These are phyloP conservation scores for Echites panduratus DNA, from an alignment of 257 asterid genomes.

Conservation along the genomic window DNA sequence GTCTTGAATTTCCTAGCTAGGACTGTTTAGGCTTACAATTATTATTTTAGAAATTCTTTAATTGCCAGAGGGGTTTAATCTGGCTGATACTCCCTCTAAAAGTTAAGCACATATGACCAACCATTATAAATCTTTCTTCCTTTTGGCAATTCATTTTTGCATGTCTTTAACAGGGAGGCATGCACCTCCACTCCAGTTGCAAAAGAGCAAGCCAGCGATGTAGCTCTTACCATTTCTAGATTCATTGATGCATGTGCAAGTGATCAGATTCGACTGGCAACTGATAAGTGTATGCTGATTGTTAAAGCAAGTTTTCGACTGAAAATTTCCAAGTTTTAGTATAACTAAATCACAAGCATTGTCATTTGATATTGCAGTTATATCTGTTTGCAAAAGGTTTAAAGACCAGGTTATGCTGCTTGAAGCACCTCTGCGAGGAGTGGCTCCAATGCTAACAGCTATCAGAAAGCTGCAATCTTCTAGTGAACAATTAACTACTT, in stretches of 20 bases:
- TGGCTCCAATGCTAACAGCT: conserved; percentile 72
- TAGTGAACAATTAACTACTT: conserved; percentile 70
- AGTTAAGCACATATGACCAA: background rate
- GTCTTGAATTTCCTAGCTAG: background rate
- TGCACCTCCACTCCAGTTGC: conserved; percentile 44
- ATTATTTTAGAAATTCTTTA: background rate
- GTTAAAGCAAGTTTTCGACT: background rate
- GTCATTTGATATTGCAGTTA: conserved; percentile 48
- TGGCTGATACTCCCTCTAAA: background rate
- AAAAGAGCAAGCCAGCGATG: conserved; percentile 53
- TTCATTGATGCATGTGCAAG: conserved; percentile 59
- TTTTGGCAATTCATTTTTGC: conserved; percentile 1
- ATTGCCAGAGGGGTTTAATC: background rate
- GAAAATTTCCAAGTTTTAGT: background rate
- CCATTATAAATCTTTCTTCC: background rate
- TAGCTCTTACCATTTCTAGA: conserved; percentile 49
- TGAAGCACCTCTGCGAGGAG: conserved; percentile 80
- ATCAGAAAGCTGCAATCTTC: conserved; percentile 65
- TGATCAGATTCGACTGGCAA: conserved; percentile 75
- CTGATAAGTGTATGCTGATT: conserved; percentile 62
- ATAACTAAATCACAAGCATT: conserved; percentile 20
- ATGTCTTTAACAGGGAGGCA: conserved; percentile 57
- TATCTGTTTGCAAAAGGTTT: conserved; percentile 73
- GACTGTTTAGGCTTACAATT: background rate
- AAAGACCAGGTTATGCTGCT: conserved; percentile 63